Conservation (phyloP, 306 rosid species). For the Glycine soja region DNA sequence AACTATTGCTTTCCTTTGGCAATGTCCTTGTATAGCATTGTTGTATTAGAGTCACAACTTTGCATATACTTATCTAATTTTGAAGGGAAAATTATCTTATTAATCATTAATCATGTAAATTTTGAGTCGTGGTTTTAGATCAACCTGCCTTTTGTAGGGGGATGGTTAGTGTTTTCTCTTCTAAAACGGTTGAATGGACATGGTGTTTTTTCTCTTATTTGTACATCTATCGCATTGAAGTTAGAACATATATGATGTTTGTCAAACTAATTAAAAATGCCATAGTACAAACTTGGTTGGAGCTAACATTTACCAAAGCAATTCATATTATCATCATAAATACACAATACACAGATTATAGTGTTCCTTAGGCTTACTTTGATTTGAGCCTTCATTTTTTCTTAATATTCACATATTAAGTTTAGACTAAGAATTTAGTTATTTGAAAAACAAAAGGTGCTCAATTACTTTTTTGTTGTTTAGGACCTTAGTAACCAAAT, state of each 20-base stretch:
- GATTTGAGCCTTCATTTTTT: too few species aligned
- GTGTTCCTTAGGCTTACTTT: too few species aligned
- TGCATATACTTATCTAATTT: conserved; percentile 7
- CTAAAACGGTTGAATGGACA: background rate
- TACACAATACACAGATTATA: too few species aligned
- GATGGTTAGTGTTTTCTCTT: conserved; percentile 31
- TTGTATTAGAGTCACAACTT: conserved; percentile 25
- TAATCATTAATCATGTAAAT: conserved; percentile 31
- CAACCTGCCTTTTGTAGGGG: conserved; percentile 4
- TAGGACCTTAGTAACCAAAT: too few species aligned
- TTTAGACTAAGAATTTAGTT: too few species aligned
- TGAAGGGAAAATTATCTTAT: conserved; percentile 16
- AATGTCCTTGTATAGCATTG: conserved; percentile 34
- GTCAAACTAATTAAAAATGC: background rate
- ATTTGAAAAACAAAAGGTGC: too few species aligned
- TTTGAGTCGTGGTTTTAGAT: conserved; percentile 22
- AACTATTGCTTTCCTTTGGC: conserved; percentile 32
- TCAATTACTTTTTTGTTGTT: too few species aligned
- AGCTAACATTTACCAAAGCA: conserved; percentile 16
- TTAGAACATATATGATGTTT: background rate
- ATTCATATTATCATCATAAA: background rate
- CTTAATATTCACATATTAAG: too few species aligned
- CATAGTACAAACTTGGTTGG: background rate
- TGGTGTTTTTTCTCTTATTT: background rate
- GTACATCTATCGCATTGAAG: too few species aligned